Evolutionary conservation across 139 green algal species (phyloP), one percentile per base, ranked within the genome.

Genomic region (Bryopsis sp.): DNA sequence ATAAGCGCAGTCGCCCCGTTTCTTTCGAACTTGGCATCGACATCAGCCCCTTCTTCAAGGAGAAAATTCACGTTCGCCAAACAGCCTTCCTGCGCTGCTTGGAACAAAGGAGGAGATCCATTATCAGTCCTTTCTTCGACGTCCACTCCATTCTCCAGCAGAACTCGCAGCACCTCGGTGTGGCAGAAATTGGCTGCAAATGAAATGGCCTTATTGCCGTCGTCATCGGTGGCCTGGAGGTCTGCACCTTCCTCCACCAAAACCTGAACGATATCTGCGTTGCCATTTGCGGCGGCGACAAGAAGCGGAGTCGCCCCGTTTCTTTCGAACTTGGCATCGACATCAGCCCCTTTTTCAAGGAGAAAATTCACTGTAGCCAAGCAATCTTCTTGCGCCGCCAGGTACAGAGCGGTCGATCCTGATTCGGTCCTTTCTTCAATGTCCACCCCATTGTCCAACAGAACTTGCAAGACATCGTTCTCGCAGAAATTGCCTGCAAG

Each of bases 221-320:
- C n/a, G 22, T 61, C 50, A 26, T 61, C 50, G 6, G 50, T 8
- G 15, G 15, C 22, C 6, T 67, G 38, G 32, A 43, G 5, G 33
- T 67, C 59, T 4, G 59, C 59, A 29, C 59, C 59, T 29, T 32
- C 4, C 8, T 19, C 19, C 7, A 47, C 26, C 7, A 67, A 29
- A 24, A 24, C 32, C 26, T 43, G 6, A 15, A 67, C 59, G 24
- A 67, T 43, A 6, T 67, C 59, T 8, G 29, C 59, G 29, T 67
- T 43, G 24, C 59, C 59, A 43, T 67, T 43, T 19, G 59, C 32
- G 7, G 59, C 59, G 7, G 59, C 59, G 29, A 47, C 32, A 19
- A 67, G 29, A 4, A 67, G 29, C 8, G 59, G 19, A 6, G 59
- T 67, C 29, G n/a, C n/a, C n/a, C n/a, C n/a, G n/a, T n/a, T n/a